phyloP scores from a whole-genome alignment of 352 stramenopile species.

The Saprolegnia parasitica region DNA sequence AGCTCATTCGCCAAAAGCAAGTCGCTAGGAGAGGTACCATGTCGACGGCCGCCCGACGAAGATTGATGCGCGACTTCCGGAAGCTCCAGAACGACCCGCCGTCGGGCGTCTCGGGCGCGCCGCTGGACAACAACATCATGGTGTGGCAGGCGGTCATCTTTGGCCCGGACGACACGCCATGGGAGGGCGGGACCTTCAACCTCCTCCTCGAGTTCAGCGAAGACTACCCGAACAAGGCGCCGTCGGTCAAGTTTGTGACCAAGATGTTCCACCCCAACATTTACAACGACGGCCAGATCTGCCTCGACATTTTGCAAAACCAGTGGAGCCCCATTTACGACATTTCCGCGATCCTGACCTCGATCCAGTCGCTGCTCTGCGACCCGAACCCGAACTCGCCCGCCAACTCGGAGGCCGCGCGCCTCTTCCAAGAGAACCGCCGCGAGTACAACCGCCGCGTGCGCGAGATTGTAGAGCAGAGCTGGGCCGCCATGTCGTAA shows the following conservation, averaged over 20 bases:
- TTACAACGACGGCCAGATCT: constrained; percentile 90
- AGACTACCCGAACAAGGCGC: constrained; percentile 99
- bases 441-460: constrained; percentile 99
- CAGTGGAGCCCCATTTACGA: constrained; percentile 99
- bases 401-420: constrained; percentile 97
- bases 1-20: background rate
- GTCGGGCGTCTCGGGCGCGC: constrained; percentile 94
- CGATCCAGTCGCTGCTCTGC: constrained; percentile 98
- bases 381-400: constrained; percentile 99
- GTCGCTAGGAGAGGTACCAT: constrained; percentile 41
- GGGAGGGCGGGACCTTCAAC: constrained; percentile 98
- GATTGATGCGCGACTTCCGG: constrained; percentile 97
- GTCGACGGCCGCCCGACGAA: constrained; percentile 92
- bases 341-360: constrained; percentile 98
- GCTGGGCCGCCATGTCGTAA: constrained; percentile 88
- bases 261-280: constrained; percentile 99
- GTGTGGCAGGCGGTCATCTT: constrained; percentile 93
- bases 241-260: constrained; percentile 97
- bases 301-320: constrained; percentile 99
- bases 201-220: constrained; percentile 98
- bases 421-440: constrained; percentile 98
- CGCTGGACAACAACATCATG: constrained; percentile 99
- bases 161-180: constrained; percentile 97
- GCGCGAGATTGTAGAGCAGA: constrained; percentile 98
- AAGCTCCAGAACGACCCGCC: constrained; percentile 98